Evolutionary conservation across 1,284 basidiomycete genomes (phyloP), one percentile per base, ranked within the genome.

Genomic region (Leucoagaricus sp.): DNA sequence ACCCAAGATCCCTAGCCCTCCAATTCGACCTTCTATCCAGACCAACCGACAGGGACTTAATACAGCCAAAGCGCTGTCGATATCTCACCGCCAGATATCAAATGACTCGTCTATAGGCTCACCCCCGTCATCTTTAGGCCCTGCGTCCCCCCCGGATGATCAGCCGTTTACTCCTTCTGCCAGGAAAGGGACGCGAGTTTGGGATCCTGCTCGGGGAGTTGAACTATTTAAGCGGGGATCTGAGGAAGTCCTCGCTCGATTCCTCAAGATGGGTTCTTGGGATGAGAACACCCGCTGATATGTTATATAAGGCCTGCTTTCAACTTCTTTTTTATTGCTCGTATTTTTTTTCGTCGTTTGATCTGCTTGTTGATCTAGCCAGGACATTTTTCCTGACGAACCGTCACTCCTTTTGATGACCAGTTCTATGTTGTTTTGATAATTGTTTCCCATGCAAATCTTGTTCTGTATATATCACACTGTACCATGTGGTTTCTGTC

Each of bases 141-240:
- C 82, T 0, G 19, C 73, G 15, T 83, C 81, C 5, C 77, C 81
- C 12, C 63, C 68, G 23, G 80, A 79, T 40, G 65, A 65, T 2
- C 67, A 72, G 15, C 60, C 69, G 6, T 54, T 59, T 3, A 13
- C 51, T 3, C 65, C 74, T 34, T 41, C 48, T 2, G 17, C 67
- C 49, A 71, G 78, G 62, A 78, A 77, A 64, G 70, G 71, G 13
- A 80, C 78, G 3, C 80, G 89, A 9, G 86, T 87, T 3, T 93
- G 86, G 83, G 88, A 93, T 65, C 89, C 91, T 17, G 84, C 87
- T 10, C 82, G 90, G 19, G 86, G 86, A 44, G 85, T 93, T 6
- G 91, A 93, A 55, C 64, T 87, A 36, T 91, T 93, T 72, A 93
- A 91, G 70, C 83, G 83, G 55, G 86, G 87, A 19, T 91, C 91